Evolutionary conservation across 345 rosid genomes (phyloP).

Genomic region (Populus pruinosa): DNA sequence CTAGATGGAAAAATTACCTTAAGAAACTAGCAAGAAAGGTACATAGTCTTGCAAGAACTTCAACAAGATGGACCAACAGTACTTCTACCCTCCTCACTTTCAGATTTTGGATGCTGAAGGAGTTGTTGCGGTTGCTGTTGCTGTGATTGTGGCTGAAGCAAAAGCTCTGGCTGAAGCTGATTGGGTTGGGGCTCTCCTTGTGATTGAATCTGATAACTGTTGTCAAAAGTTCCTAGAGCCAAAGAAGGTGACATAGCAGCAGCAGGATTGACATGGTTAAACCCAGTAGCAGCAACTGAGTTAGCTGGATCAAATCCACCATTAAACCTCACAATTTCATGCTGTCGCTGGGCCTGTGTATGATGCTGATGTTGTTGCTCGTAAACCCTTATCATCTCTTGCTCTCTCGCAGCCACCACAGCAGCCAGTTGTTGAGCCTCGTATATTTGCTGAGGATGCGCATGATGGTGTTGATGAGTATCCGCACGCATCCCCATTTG

Average conservation of each 20-base stretch:
- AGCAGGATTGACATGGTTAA: slow-evolving; percentile 26
- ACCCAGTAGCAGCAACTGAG: slow-evolving; percentile 38
- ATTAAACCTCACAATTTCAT: slow-evolving; percentile 45
- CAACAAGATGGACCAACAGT: slow-evolving; percentile 35
- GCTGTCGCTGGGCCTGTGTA: slow-evolving; percentile 34
- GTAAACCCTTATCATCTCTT: slow-evolving; percentile 53
- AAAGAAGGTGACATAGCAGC: slow-evolving; percentile 45
- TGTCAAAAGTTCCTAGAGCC: slow-evolving; percentile 53
- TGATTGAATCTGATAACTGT: slow-evolving; percentile 49
- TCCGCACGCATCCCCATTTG: slow-evolving; percentile 35
- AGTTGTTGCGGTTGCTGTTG: slow-evolving; percentile 10
- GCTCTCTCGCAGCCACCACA: slow-evolving; percentile 54
- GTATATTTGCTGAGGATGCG: slow-evolving; percentile 47
- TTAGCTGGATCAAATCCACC: slow-evolving; percentile 33
- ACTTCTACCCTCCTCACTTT: slow-evolving; percentile 47
- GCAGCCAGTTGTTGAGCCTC: slow-evolving; percentile 66
- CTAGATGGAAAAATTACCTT: neutral
- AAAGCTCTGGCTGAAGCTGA: slow-evolving; percentile 46
- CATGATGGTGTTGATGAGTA: slow-evolving; percentile 32
- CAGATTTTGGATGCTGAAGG: slow-evolving; percentile 43
- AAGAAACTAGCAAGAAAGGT: neutral
- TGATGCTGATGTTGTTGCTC: slow-evolving; percentile 33
- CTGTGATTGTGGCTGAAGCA: slow-evolving; percentile 42
- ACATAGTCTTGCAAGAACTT: neutral
- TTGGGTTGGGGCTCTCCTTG: slow-evolving; percentile 30